Evolutionary conservation across 2,329 filamentous ascomycete species (phyloP), one percentile per base, ranked within the genome.

Genomic region (Dactylonectria macrodidyma): DNA sequence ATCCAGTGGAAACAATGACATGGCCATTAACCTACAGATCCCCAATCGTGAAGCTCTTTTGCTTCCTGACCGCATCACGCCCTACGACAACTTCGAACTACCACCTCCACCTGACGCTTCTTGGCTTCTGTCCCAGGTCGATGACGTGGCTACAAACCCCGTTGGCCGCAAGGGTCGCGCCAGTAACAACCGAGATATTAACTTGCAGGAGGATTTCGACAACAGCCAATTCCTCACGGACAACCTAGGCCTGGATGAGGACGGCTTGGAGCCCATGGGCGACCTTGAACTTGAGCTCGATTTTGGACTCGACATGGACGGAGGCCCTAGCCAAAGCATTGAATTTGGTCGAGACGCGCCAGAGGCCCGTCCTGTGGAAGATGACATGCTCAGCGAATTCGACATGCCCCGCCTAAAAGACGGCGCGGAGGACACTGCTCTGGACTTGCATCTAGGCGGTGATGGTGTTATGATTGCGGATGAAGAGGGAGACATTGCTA

Each of bases 321-420:
- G 94, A 68, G 89, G 88, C 38, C 88, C 82, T 22, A 88, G 89
- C 67, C 83, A 83, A 67, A 96, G 91, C 76, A 91, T 98, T 66
- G 96, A 99, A 91, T 87, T 94, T 74, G 96, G 95, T 77, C 93
- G 95, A 90, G 92, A 97, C 73, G 95, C 93, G 22, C 91, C 93
- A 5, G 86, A 89, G 16, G 86, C 92, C 26, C 87, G 89, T 52
- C 85, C 90, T 2, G 82, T 91, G 22, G 93, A 93, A 71, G 91
- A 93, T 46, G 90, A 93, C 71, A 89, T 95, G 60, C 83, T 91
- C 67, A 88, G 88, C 69, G 91, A 93, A 65, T 77, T 91, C 44
- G 90, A 91, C 71, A 84, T 87, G 66, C 79, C 87, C 10, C 85
- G 84, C 54, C 83, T 88, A 65, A 91, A 92, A 73, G 87, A 87